A percentile compares a stretch with the other conserved stretches of the same genome.
phyloP scores from a whole-genome alignment of 148 eudicot genomes.

The Linanthus parryae region DNA sequence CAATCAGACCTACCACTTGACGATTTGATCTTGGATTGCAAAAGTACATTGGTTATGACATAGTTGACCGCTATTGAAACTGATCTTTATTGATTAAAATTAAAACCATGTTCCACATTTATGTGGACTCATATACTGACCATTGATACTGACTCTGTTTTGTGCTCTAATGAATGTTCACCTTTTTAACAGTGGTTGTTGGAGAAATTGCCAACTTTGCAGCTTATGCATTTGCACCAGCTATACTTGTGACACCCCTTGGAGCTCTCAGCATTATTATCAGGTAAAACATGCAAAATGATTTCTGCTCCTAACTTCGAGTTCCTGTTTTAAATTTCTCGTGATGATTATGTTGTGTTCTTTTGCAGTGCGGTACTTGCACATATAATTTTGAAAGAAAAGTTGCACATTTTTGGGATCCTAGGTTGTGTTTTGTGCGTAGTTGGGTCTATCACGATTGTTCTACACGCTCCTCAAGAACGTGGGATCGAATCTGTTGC shows the following conservation, averaged over 20 bases:
- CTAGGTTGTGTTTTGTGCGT: slow-evolving; percentile 81
- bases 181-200: slow-evolving; percentile 60
- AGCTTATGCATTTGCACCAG: slow-evolving; percentile 90
- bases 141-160: no score
- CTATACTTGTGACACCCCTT: slow-evolving; percentile 82
- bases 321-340: slow-evolving; percentile 13
- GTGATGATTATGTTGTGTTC: slow-evolving; percentile 18
- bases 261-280: slow-evolving; percentile 87
- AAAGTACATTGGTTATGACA: no score
- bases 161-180: slow-evolving; percentile 14
- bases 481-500: slow-evolving; percentile 60
- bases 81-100: no score
- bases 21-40: no score
- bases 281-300: slow-evolving; percentile 29
- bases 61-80: no score
- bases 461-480: slow-evolving; percentile 83
- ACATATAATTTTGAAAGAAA: slow-evolving; percentile 61
- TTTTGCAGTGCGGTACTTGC: slow-evolving; percentile 78
- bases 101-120: no score
- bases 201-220: slow-evolving; percentile 88
- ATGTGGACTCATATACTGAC: no score
- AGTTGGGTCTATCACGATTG: slow-evolving; percentile 79
- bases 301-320: neutral
- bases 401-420: slow-evolving; percentile 62
- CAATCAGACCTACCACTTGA: no score